Evolutionary conservation across 371 early-diverging fungal genomes (phyloP), one percentile per base, ranked within the genome.

Genomic region (Blakeslea trispora): DNA sequence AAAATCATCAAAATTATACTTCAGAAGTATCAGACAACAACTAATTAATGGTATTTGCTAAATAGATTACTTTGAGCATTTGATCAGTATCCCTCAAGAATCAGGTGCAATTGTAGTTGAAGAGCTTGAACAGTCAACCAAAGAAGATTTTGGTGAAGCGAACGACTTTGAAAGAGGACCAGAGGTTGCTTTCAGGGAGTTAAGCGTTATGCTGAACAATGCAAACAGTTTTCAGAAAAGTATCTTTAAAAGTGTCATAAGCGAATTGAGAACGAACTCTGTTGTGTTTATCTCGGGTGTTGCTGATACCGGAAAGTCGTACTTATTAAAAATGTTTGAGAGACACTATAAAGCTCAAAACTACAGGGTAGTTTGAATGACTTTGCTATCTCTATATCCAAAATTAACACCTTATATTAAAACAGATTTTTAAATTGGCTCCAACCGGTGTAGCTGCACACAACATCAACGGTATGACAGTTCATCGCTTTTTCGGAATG

Each of bases 401-500:
- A 7, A 28, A 28, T 28, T 28, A 15, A 28, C 50, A 21, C 0
- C 11, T 34, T 24, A 48, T 14, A 48, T 24, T 40, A 9, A 17
- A 31, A 28, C 14, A 55, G 46, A 39, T 55, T 35, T 55, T 17
- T 21, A 55, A 46, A 32, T 13, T 57, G 9, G 32, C 32, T 21
- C 50, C 28, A 22, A 57, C 42, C 10, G 50, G 34, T 6, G 50
- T 42, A n/a, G 49, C 43, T 4, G 56, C 56, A 3, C 43, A 56
- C n/a, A 48, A 47, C 9, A 42, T 48, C 10, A 2, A 10, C 9
- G 35, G 53, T 45, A 28, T 28, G 28, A 28, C 7, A 28, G 28
- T 28, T 28, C 28, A 28, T 28, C 28, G 28, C 7, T 28, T 53
- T 45, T 53, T 53, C 21, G 53, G 53, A 18, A 32, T 53, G 35